Percentiles rank a stretch among this genome's conserved stretches.
phyloP scores from a whole-genome alignment of 1,139 yeast genomes.

The Sugiyamaella paludigena region DNA sequence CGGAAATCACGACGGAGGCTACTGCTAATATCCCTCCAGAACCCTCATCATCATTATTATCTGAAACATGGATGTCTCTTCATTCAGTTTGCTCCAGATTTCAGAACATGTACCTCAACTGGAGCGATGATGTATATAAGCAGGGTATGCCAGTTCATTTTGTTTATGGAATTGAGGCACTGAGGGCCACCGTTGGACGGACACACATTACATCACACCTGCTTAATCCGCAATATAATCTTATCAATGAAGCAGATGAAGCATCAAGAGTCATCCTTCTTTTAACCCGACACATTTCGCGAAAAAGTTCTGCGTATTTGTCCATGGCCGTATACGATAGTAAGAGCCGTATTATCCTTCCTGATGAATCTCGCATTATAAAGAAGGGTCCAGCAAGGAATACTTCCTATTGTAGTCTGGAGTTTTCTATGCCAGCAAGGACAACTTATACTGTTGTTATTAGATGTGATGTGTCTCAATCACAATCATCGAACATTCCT shows the following conservation, averaged over 20 bases:
- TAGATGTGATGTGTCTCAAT: constrained; percentile 19
- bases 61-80: constrained; percentile 36
- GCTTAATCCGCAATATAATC: constrained; percentile 49
- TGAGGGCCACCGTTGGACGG: constrained; percentile 1
- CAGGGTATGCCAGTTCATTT: constrained; percentile 40
- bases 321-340: constrained; percentile 29
- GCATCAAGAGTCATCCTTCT: constrained; percentile 50
- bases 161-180: constrained; percentile 25
- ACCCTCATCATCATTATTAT: not conserved
- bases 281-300: constrained; percentile 39
- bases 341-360: constrained; percentile 19
- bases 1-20: constrained; percentile 16
- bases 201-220: constrained; percentile 25
- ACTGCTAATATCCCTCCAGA: constrained; percentile 17
- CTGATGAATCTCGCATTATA: constrained; percentile 23
- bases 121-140: constrained; percentile 52
- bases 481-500: not conserved
- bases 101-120: constrained; percentile 60
- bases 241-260: constrained; percentile 40
- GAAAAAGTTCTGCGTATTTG: constrained; percentile 18
- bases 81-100: constrained; percentile 47
- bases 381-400: constrained; percentile 31
- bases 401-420: constrained; percentile 31
- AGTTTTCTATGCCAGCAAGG: constrained; percentile 29
- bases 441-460: constrained; percentile 28